These are phyloP conservation scores for Theobroma grandiflorum DNA, from an alignment of 441 rosid species.

Conservation along the genomic window DNA sequence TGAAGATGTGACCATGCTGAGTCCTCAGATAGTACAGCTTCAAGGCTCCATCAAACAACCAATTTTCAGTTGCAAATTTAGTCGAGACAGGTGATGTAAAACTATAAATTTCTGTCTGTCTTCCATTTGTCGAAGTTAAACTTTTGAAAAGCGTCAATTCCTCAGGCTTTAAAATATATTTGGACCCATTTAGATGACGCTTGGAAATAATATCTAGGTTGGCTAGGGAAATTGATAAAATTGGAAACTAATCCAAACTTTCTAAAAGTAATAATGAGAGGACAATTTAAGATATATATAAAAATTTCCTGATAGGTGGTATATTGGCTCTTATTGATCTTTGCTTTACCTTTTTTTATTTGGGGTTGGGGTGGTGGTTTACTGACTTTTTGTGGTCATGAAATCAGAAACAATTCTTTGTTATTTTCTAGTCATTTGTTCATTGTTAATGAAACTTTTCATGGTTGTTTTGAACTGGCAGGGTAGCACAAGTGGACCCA, in stretches of 20 bases:
- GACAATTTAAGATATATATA: background rate
- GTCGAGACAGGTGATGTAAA: constrained; percentile 77
- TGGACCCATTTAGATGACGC: constrained; percentile 11
- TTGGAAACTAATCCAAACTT: background rate
- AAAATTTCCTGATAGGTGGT: background rate
- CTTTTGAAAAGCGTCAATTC: background rate
- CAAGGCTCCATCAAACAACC: constrained; percentile 91
- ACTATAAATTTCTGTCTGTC: constrained; percentile 13
- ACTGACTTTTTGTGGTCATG: background rate
- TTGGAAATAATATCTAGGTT: background rate
- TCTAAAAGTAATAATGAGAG: background rate
- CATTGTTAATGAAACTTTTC: constrained; percentile 36
- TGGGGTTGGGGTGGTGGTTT: background rate
- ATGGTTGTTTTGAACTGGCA: constrained; percentile 44
- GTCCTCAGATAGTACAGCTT: constrained; percentile 97
- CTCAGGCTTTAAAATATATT: background rate
- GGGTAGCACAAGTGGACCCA: constrained; percentile 75
- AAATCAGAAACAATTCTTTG: background rate
- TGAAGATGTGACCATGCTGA: constrained; percentile 78
- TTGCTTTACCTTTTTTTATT: constrained; percentile 10
- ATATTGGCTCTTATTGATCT: background rate
- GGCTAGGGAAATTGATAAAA: background rate
- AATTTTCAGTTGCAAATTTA: constrained; percentile 93
- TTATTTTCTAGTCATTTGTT: constrained; percentile 26
- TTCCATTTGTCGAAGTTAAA: background rate